Conservation (phyloP, 768 basidiomycete species). For the Sutorius australiensis region DNA sequence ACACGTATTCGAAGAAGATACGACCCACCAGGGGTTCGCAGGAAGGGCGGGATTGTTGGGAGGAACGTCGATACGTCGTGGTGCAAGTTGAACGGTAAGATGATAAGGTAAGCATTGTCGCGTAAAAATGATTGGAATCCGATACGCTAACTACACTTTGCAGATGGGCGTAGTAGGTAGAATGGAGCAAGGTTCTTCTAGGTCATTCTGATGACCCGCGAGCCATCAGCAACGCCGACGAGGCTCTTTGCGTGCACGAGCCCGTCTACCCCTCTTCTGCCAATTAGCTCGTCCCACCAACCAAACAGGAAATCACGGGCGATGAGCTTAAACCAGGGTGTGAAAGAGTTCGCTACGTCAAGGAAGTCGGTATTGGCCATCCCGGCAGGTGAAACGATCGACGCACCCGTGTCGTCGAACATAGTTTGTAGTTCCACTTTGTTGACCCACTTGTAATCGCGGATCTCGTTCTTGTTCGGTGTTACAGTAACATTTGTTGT, state of each 20-base stretch:
- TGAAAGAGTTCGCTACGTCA: slow-evolving; percentile 75
- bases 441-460: slow-evolving; percentile 85
- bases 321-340: slow-evolving; percentile 99
- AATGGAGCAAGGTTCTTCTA: slow-evolving; percentile 13
- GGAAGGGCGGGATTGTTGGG: neutral
- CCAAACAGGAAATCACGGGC: slow-evolving; percentile 94
- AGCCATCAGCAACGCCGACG: slow-evolving; percentile 62
- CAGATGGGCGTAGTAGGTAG: neutral
- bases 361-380: neutral
- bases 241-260: slow-evolving; percentile 49
- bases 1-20: neutral
- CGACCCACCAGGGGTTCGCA: slow-evolving; percentile 7
- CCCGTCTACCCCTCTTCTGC: slow-evolving; percentile 53
- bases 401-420: slow-evolving; percentile 77
- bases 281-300: slow-evolving; percentile 94
- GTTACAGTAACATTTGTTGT: slow-evolving; percentile 82
- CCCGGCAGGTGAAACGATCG: neutral
- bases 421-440: slow-evolving; percentile 86
- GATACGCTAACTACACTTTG: neutral
- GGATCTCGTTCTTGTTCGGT: slow-evolving; percentile 88
- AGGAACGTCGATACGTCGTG: neutral
- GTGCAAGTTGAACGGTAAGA: neutral
- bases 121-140: no score
- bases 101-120: no score
- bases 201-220: slow-evolving; percentile 67